Conservation (phyloP, 2,329 filamentous ascomycete species). For the Gnomoniopsis sp. region DNA sequence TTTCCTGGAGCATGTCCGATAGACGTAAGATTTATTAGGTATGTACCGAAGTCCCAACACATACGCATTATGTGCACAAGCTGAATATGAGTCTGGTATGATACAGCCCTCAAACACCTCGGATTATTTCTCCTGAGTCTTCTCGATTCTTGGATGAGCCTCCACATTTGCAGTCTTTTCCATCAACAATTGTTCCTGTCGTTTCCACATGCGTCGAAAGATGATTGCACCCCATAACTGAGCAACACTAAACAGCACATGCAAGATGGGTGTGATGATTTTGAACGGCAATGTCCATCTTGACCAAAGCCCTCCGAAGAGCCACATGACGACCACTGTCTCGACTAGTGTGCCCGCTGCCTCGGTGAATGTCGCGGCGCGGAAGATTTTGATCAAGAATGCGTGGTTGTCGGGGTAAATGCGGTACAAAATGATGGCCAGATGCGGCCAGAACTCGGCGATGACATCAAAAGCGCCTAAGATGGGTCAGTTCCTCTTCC, state of each 20-base stretch:
- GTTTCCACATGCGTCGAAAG: conserved; percentile 1
- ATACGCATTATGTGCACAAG: no score
- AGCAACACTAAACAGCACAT: conserved; percentile 1
- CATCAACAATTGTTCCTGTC: neutral
- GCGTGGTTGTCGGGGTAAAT: conserved; percentile 1
- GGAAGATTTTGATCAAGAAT: conserved; percentile 1
- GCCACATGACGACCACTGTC: conserved; percentile 8
- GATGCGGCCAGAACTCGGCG: conserved; percentile 8
- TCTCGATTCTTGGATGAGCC: no score
- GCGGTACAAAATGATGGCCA: conserved; percentile 6
- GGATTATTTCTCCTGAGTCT: no score
- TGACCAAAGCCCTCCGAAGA: conserved; percentile 3
- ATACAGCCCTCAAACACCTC: no score
- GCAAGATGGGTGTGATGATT: conserved; percentile 7
- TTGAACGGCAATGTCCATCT: conserved; percentile 10
- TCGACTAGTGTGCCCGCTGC: conserved; percentile 1
- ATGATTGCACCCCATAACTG: conserved; percentile 8
- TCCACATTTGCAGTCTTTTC: neutral
- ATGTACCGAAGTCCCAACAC: no score
- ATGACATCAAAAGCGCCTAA: conserved; percentile 8
- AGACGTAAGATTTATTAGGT: neutral
- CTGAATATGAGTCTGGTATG: no score
- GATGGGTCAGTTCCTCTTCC: neutral
- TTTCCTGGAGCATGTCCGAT: no score
- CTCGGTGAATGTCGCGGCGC: conserved; percentile 1